Evolutionary conservation across 1,284 basidiomycete genomes (phyloP).

Genomic region (Phaffia rhodozyma): DNA sequence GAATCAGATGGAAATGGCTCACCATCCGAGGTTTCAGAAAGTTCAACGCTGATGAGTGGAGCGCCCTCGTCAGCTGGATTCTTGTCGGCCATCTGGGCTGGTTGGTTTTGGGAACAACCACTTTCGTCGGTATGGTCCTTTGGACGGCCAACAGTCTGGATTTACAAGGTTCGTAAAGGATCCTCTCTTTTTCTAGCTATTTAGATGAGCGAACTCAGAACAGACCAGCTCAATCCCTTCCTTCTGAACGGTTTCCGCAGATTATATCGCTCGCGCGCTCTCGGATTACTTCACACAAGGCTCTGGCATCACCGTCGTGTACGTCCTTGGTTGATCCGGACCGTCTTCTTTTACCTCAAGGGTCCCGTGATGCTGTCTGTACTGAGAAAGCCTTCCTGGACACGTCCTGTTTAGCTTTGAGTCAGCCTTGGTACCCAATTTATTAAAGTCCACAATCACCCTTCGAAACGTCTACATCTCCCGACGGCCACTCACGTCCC

Average conservation of each 20-base stretch:
- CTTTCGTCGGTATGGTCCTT: slow-evolving; percentile 89
- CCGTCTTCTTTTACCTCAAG: background rate
- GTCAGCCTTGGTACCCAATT: slow-evolving; percentile 93
- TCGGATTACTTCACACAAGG: slow-evolving; percentile 87
- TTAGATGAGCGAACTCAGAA: background rate
- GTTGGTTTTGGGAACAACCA: slow-evolving; percentile 91
- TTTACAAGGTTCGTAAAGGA: slow-evolving; percentile 57
- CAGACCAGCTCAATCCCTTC: background rate
- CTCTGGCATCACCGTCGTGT: slow-evolving; percentile 83
- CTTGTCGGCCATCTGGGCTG: slow-evolving; percentile 86
- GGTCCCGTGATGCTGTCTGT: background rate
- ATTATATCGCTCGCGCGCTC: slow-evolving; percentile 75
- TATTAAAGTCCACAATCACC: slow-evolving; percentile 88
- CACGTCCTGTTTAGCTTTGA: slow-evolving; percentile 49
- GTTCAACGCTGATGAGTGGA: slow-evolving; percentile 94
- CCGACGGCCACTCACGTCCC: slow-evolving; percentile 45
- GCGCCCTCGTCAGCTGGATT: slow-evolving; percentile 90
- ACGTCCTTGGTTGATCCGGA: slow-evolving; percentile 15
- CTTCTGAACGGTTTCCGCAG: slow-evolving; percentile 36
- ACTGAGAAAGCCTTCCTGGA: background rate
- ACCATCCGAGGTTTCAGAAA: slow-evolving; percentile 89
- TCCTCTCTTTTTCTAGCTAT: background rate
- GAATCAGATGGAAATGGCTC: slow-evolving; percentile 96
- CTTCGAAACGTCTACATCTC: slow-evolving; percentile 96
- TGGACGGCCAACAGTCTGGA: slow-evolving; percentile 77